phyloP scores from a whole-genome alignment of 2,329 filamentous ascomycete species.

The Exophiala sideris region DNA sequence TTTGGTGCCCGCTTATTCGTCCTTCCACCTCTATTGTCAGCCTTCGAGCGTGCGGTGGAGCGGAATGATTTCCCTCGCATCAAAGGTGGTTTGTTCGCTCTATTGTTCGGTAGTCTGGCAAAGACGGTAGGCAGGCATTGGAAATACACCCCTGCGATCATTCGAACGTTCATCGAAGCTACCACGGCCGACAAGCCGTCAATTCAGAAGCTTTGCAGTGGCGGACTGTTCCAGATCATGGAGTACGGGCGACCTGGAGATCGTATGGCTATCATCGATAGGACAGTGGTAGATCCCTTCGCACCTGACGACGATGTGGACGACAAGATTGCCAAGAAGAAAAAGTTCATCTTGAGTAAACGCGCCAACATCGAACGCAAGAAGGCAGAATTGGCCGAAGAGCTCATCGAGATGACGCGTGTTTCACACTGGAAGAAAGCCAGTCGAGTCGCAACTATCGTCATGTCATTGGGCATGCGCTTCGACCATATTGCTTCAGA shows the following conservation, averaged over 20 bases:
- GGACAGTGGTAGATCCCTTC: constrained; percentile 67
- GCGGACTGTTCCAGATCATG: constrained; percentile 78
- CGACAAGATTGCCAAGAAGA: constrained; percentile 60
- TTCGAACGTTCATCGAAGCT: constrained; percentile 85
- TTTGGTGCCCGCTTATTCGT: constrained; percentile 84
- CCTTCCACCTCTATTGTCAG: constrained; percentile 79
- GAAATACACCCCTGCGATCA: constrained; percentile 87
- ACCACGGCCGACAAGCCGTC: constrained; percentile 89
- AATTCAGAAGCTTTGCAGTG: constrained; percentile 82
- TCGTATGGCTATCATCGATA: constrained; percentile 77
- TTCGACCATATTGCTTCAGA: constrained; percentile 82
- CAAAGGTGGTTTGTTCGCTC: constrained; percentile 88
- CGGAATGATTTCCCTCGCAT: constrained; percentile 83
- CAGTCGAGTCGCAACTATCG: constrained; percentile 81
- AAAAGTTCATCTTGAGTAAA: constrained; percentile 70
- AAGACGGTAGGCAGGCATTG: constrained; percentile 89
- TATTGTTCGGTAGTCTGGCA: constrained; percentile 82
- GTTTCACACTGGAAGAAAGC: constrained; percentile 96
- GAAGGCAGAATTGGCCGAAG: constrained; percentile 75
- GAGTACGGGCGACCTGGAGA: constrained; percentile 90
- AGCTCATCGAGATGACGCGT: constrained; percentile 73
- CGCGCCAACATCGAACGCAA: constrained; percentile 74
- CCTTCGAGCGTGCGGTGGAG: constrained; percentile 73
- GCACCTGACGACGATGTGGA: constrained; percentile 65
- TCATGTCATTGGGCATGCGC: constrained; percentile 84